Conservation (phyloP, 2,329 filamentous ascomycete species). For the Colletotrichum horii region DNA sequence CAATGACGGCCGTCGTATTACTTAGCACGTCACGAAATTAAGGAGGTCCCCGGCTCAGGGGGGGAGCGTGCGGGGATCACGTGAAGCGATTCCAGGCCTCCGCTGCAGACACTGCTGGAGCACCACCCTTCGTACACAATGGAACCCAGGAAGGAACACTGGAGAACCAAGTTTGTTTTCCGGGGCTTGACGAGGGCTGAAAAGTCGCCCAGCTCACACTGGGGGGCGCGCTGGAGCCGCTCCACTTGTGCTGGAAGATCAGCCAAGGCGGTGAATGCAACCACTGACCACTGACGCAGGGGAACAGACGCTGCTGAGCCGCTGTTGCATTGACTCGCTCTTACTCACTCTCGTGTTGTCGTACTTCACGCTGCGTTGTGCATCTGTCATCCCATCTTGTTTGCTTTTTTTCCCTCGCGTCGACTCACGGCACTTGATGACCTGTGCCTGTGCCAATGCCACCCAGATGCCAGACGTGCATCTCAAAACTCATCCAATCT, state of each 20-base stretch:
- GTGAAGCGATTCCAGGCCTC: neutral
- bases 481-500: neutral
- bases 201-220: neutral
- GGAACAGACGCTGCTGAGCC: neutral
- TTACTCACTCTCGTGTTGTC: neutral
- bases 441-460: neutral
- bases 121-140: no score
- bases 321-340: neutral
- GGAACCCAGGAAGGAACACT: neutral
- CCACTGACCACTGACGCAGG: neutral
- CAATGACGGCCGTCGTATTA: constrained; percentile 14
- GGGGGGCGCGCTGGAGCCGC: neutral
- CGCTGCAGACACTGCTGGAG: neutral
- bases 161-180: constrained; percentile 13
- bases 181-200: neutral
- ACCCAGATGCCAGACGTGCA: neutral
- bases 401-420: neutral
- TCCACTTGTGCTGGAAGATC: constrained; percentile 12
- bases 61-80: neutral
- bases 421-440: neutral
- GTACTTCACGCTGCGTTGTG: neutral
- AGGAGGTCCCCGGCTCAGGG: constrained; percentile 14
- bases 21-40: constrained; percentile 19
- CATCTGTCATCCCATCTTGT: neutral
- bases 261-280: neutral